Evolutionary conservation across 2,329 filamentous ascomycete genomes (phyloP).

Genomic region (Neonectria neomacrospora): DNA sequence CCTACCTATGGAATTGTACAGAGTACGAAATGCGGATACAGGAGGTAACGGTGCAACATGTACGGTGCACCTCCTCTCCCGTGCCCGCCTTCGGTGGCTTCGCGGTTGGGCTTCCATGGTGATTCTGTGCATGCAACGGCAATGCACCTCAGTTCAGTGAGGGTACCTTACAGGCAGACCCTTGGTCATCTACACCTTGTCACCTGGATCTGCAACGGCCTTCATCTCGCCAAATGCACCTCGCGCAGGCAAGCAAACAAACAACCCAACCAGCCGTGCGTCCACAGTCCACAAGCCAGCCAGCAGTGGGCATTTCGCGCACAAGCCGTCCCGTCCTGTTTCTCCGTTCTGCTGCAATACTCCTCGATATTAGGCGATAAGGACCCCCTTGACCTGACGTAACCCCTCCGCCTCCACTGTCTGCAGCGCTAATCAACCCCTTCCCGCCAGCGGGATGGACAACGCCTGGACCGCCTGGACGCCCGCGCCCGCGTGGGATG

Average conservation of each 20-base stretch:
- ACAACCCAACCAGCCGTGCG: neutral
- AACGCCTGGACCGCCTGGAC: neutral
- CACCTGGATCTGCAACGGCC: neutral
- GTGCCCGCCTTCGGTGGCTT: neutral
- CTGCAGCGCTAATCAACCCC: neutral
- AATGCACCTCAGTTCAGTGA: no score
- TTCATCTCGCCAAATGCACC: neutral
- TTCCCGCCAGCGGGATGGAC: neutral
- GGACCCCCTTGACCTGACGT: neutral
- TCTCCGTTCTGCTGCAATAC: neutral
- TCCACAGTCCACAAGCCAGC: neutral
- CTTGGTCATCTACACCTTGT: neutral
- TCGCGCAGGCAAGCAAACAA: neutral
- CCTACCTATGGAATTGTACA: no score
- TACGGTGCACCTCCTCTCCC: neutral
- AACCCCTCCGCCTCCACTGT: neutral
- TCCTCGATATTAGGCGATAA: neutral
- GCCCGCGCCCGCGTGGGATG: slow-evolving; percentile 1
- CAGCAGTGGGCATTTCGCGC: neutral
- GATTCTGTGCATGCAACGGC: neutral
- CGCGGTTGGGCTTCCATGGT: neutral
- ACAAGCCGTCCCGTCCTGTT: neutral
- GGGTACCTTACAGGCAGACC: neutral
- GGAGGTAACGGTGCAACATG: neutral
- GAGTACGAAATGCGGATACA: neutral